phyloP scores from a whole-genome alignment of 306 rosid genomes.

The Pyrus bretschneideri region DNA sequence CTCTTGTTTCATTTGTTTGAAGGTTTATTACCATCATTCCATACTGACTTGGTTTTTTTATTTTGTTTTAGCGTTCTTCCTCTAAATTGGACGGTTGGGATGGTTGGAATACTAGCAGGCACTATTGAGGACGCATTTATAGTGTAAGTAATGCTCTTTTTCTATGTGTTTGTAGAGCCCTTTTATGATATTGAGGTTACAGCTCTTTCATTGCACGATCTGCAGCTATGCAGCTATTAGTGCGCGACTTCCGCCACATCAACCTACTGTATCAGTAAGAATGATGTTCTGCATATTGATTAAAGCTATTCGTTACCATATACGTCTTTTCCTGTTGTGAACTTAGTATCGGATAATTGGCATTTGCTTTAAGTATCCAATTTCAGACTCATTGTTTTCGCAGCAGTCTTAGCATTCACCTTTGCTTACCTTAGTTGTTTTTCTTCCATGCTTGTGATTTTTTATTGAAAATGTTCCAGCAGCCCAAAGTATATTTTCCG shows the following conservation, averaged over 20 bases:
- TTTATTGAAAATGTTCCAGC: neutral
- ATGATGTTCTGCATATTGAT: neutral
- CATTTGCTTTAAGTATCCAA: neutral
- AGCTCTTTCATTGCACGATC: slow-evolving; percentile 5
- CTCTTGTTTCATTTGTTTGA: slow-evolving; percentile 1
- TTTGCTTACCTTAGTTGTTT: neutral
- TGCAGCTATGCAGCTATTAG: slow-evolving; percentile 76
- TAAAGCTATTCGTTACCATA: neutral
- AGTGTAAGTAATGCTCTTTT: slow-evolving; percentile 36
- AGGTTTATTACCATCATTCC: slow-evolving; percentile 4
- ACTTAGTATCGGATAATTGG: too few species aligned
- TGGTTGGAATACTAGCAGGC: slow-evolving; percentile 88
- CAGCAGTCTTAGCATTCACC: neutral
- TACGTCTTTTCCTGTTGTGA: neutral
- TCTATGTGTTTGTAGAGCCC: neutral
- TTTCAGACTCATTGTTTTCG: neutral
- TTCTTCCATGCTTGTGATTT: slow-evolving; percentile 2
- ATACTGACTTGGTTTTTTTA: slow-evolving; percentile 10
- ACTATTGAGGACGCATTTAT: slow-evolving; percentile 75
- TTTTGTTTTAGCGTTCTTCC: slow-evolving; percentile 67
- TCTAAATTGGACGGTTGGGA: slow-evolving; percentile 90
- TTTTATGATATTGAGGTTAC: slow-evolving; percentile 4
- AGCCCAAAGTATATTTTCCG: slow-evolving; percentile 67
- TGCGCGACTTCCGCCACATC: slow-evolving; percentile 39
- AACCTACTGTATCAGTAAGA: slow-evolving; percentile 32